phyloP scores from a whole-genome alignment of 2,329 filamentous ascomycete species.

The Fusarium fracticaudum region DNA sequence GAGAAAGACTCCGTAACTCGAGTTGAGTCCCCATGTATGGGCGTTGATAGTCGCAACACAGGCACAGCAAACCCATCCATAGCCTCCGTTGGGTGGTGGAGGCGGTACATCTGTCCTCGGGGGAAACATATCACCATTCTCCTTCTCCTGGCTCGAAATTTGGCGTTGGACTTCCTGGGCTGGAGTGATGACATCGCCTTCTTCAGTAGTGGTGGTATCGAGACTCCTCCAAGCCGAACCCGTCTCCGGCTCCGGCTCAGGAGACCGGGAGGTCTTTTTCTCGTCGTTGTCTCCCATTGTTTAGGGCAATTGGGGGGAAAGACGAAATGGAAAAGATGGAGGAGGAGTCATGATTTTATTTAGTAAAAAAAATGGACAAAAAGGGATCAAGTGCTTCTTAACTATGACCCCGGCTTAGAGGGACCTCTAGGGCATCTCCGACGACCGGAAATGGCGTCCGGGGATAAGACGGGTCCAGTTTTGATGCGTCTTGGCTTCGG shows the following conservation, averaged over 20 bases:
- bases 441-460: conserved; percentile 36
- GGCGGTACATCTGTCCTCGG: conserved; percentile 30
- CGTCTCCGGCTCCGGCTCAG: conserved; percentile 19
- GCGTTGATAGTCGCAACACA: conserved; percentile 65
- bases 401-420: conserved; percentile 24
- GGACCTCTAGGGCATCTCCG: conserved; percentile 12
- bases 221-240: conserved; percentile 19
- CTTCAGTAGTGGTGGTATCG: conserved; percentile 34
- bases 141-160: conserved; percentile 10
- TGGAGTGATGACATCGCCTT: conserved; percentile 35
- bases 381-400: conserved; percentile 18
- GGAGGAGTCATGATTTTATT: conserved; percentile 15
- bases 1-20: conserved; percentile 60
- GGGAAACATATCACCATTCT: conserved; percentile 18
- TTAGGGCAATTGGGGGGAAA: background rate
- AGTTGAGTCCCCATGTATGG: conserved; percentile 80
- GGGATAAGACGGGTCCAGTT: conserved; percentile 30
- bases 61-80: conserved; percentile 58
- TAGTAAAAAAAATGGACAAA: conserved; percentile 7
- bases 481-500: conserved; percentile 26
- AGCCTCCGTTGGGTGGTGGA: conserved; percentile 67
- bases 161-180: conserved; percentile 13
- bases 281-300: conserved; percentile 29
- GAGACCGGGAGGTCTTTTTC: conserved; percentile 20
- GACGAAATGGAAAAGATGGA: background rate